Percentiles rank a stretch among this genome's conserved stretches.
Conservation (phyloP, 169 alveolate species). For the Plasmodium ovale region DNA sequence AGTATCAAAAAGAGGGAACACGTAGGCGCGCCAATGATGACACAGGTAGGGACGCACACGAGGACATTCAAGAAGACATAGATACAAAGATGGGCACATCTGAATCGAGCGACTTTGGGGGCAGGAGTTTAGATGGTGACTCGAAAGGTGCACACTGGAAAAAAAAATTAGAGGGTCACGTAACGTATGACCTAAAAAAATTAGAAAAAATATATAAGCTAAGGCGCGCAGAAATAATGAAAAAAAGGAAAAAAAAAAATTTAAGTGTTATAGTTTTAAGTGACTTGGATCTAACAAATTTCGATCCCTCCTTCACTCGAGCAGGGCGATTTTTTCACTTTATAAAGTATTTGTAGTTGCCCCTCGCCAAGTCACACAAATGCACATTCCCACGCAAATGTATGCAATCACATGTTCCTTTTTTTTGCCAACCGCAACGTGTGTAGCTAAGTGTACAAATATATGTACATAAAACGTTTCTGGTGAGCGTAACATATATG, state of each 20-base stretch:
- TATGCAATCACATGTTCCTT: background rate
- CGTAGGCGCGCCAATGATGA: too few species aligned
- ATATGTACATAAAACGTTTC: too few species aligned
- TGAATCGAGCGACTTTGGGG: background rate
- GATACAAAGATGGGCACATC: background rate
- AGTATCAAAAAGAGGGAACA: background rate
- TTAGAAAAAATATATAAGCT: conserved; percentile 59
- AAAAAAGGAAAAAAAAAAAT: conserved; percentile 43
- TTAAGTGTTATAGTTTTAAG: conserved; percentile 67
- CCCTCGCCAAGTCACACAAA: background rate
- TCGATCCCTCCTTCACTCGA: conserved; percentile 46
- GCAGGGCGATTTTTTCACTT: conserved; percentile 75
- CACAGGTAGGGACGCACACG: background rate
- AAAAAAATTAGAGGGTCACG: conserved; percentile 12
- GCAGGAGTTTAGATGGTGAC: background rate
- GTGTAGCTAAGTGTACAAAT: too few species aligned
- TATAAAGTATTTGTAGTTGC: conserved; percentile 35
- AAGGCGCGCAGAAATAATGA: background rate
- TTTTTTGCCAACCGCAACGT: too few species aligned
- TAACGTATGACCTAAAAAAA: conserved; percentile 44
- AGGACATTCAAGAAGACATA: background rate
- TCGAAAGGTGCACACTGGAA: background rate
- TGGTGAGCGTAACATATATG: too few species aligned
- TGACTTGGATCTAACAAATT: conserved; percentile 29
- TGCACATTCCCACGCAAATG: background rate